These are phyloP conservation scores for Podaxis sp. DNA, from an alignment of 768 basidiomycete species.

Conservation along the genomic window DNA sequence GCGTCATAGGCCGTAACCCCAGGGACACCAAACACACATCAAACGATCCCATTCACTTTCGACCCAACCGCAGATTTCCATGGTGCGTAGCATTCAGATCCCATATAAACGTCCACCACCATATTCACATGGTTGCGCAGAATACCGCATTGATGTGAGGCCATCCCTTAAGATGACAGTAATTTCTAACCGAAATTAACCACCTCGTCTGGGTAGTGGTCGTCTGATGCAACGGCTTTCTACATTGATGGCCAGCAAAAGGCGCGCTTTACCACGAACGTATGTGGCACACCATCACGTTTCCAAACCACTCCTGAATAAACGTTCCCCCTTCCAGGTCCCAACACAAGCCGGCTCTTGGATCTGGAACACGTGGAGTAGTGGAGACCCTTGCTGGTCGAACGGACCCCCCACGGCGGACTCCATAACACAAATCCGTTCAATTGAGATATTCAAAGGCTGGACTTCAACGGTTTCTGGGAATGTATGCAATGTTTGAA, in stretches of 20 bases:
- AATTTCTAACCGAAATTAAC: neutral
- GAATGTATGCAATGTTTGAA: conserved; percentile 11
- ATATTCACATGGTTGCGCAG: conserved; percentile 18
- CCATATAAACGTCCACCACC: neutral
- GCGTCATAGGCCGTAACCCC: conserved; percentile 21
- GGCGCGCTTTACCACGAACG: conserved; percentile 29
- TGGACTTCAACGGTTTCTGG: conserved; percentile 27
- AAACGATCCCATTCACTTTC: conserved; percentile 30
- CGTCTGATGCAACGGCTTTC: conserved; percentile 28
- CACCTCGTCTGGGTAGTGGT: conserved; percentile 26
- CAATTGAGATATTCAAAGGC: conserved; percentile 35
- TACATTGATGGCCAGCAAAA: conserved; percentile 34
- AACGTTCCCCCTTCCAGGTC: conserved; percentile 22
- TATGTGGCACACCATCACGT: conserved; percentile 17
- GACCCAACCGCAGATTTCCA: conserved; percentile 34
- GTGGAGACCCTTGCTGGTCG: conserved; percentile 35
- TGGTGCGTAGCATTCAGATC: conserved; percentile 22
- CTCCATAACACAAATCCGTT: conserved; percentile 34
- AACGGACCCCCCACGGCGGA: conserved; percentile 34
- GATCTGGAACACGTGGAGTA: conserved; percentile 39
- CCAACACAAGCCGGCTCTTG: conserved; percentile 29
- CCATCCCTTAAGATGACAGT: neutral
- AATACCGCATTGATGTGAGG: conserved; percentile 36
- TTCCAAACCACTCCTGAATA: neutral
- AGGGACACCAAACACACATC: conserved; percentile 20